phyloP scores from a whole-genome alignment of 2,329 filamentous ascomycete genomes.

The Fusarium lyarnte region DNA sequence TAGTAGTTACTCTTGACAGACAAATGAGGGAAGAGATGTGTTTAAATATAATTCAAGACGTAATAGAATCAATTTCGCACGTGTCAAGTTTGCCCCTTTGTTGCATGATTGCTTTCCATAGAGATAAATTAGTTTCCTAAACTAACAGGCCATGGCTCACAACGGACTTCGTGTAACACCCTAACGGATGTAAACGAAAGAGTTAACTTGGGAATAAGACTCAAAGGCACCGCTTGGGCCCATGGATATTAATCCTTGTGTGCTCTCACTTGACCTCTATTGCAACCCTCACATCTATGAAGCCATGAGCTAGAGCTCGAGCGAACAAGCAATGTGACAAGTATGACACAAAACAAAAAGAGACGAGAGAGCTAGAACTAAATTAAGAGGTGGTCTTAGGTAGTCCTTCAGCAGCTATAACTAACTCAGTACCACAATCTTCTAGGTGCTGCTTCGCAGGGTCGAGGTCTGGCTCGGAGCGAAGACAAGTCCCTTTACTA shows the following conservation, averaged over 20 bases:
- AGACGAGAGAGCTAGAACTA: rapidly evolving
- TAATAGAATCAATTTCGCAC: too few relatives aligned
- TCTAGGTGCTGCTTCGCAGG: background rate
- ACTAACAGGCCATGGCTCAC: background rate
- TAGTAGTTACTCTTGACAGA: background rate
- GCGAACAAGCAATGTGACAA: background rate
- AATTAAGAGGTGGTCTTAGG: background rate
- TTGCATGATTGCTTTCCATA: background rate
- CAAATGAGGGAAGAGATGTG: background rate
- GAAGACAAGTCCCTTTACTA: background rate
- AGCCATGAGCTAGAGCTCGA: background rate
- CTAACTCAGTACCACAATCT: background rate
- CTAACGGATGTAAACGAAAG: background rate
- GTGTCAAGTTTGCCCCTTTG: background rate
- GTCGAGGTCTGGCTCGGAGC: background rate
- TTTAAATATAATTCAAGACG: background rate
- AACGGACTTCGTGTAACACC: background rate
- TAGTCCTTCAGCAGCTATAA: too few relatives aligned
- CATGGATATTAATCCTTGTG: too few relatives aligned
- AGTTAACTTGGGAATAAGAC: background rate
- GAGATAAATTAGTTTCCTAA: rapidly evolving
- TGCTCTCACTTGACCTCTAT: background rate
- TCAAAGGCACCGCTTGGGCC: rapidly evolving
- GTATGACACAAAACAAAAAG: background rate
- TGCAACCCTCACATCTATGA: background rate